phyloP scores from a whole-genome alignment of 768 basidiomycete species.

The Lyophyllum decastes region DNA sequence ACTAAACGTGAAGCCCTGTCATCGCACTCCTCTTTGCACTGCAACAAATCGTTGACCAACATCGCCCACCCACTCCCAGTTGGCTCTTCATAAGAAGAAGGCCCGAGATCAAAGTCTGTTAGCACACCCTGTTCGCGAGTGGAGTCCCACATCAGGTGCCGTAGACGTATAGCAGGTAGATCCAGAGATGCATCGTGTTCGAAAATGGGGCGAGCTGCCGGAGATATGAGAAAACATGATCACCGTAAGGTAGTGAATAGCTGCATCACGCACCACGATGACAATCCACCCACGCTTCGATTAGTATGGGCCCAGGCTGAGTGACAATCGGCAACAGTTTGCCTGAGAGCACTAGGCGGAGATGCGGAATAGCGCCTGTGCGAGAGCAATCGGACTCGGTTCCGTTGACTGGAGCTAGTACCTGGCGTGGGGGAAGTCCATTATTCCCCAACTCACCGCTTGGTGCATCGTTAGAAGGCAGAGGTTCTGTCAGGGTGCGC shows the following conservation, averaged over 20 bases:
- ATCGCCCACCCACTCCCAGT: background rate
- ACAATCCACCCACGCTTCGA: slow-evolving; percentile 17
- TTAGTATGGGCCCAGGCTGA: slow-evolving; percentile 8
- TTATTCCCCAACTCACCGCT: too few species aligned
- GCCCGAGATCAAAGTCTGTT: slow-evolving; percentile 14
- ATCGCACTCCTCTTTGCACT: slow-evolving; percentile 11
- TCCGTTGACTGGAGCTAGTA: too few species aligned
- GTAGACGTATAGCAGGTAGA: background rate
- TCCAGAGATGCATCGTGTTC: background rate
- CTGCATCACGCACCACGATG: background rate
- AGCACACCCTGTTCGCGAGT: slow-evolving; percentile 3
- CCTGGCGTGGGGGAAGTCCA: too few species aligned
- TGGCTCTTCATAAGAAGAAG: background rate
- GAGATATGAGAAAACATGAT: background rate
- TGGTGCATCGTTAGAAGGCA: too few species aligned
- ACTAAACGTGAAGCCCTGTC: slow-evolving; percentile 1
- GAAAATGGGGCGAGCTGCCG: background rate
- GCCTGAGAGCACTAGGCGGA: background rate
- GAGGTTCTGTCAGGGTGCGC: too few species aligned
- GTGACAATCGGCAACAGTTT: slow-evolving; percentile 1
- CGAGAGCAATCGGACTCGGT: too few species aligned
- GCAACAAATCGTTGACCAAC: slow-evolving; percentile 5
- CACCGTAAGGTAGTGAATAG: background rate
- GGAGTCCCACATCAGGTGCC: slow-evolving; percentile 7
- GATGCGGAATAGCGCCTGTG: background rate